phyloP scores from a whole-genome alignment of 2,329 filamentous ascomycete genomes.

The Nothophoma quercina region DNA sequence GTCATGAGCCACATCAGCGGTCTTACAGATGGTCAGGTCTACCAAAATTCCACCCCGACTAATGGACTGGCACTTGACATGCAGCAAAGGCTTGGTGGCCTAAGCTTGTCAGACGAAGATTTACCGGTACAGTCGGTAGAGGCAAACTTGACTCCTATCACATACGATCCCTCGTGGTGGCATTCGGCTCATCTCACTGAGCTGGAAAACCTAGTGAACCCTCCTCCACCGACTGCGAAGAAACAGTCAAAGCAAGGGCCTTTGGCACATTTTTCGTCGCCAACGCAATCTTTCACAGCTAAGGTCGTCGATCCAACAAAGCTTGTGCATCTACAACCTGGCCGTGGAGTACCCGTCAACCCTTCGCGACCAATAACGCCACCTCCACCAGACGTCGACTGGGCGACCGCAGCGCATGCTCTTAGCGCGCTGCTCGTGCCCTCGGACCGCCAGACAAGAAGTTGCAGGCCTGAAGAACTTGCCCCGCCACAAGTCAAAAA shows the following conservation, averaged over 20 bases:
- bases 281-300: slow-evolving; percentile 85
- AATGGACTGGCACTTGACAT: slow-evolving; percentile 66
- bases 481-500: slow-evolving; percentile 64
- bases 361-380: slow-evolving; percentile 63
- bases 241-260: slow-evolving; percentile 68
- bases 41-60: slow-evolving; percentile 37
- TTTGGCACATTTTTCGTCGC: slow-evolving; percentile 79
- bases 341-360: slow-evolving; percentile 53
- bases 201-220: slow-evolving; percentile 44
- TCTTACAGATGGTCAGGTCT: slow-evolving; percentile 66
- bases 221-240: slow-evolving; percentile 52
- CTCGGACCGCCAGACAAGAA: slow-evolving; percentile 74
- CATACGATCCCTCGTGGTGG: slow-evolving; percentile 57
- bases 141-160: slow-evolving; percentile 26
- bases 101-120: slow-evolving; percentile 43
- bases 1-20: slow-evolving; percentile 90
- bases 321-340: slow-evolving; percentile 63
- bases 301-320: slow-evolving; percentile 76
- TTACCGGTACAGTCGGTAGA: slow-evolving; percentile 28
- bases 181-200: slow-evolving; percentile 42
- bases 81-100: slow-evolving; percentile 59
- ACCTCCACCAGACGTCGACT: slow-evolving; percentile 82
- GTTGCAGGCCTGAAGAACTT: slow-evolving; percentile 80
- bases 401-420: slow-evolving; percentile 84
- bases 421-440: slow-evolving; percentile 85